phyloP scores from a whole-genome alignment of 176 grass and related monocot genomes.

The Panicum miliaceum region DNA sequence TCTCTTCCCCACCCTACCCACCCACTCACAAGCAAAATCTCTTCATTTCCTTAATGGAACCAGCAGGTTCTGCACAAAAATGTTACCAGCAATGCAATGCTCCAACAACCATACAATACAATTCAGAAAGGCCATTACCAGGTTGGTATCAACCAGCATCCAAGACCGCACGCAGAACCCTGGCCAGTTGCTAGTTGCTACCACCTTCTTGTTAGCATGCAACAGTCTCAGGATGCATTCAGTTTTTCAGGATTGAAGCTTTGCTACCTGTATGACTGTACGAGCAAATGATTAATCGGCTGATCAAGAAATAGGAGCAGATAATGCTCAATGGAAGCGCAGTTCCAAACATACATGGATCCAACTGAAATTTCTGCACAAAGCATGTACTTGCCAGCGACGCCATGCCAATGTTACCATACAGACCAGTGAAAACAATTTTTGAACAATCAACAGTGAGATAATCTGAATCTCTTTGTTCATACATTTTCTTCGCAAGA shows the following conservation, averaged over 20 bases:
- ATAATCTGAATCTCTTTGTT: not conserved
- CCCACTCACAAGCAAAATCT: constrained; percentile 50
- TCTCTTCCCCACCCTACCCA: constrained; percentile 38
- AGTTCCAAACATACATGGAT: not conserved
- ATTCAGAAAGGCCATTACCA: constrained; percentile 35
- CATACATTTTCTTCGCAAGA: not conserved
- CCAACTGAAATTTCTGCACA: not conserved
- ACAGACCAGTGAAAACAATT: not conserved
- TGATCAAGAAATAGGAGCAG: not conserved
- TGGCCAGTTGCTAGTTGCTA: not conserved
- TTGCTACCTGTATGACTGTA: not conserved
- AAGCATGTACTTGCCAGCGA: not conserved
- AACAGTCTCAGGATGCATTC: constrained; percentile 31
- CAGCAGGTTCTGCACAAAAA: constrained; percentile 21
- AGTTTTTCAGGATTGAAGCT: not conserved
- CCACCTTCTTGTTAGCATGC: constrained; percentile 34
- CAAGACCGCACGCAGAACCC: not conserved
- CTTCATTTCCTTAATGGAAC: constrained; percentile 37
- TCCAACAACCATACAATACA: constrained; percentile 46
- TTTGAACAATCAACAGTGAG: not conserved
- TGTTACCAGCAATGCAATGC: constrained; percentile 33
- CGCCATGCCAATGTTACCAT: not conserved
- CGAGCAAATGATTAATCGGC: not conserved
- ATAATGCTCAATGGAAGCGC: not conserved
- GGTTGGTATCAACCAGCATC: constrained; percentile 53